A percentile compares a stretch with the other conserved stretches of the same genome.
These are phyloP conservation scores for Rhododendron mucronatum DNA, from an alignment of 148 eudicot genomes.

Conservation along the genomic window DNA sequence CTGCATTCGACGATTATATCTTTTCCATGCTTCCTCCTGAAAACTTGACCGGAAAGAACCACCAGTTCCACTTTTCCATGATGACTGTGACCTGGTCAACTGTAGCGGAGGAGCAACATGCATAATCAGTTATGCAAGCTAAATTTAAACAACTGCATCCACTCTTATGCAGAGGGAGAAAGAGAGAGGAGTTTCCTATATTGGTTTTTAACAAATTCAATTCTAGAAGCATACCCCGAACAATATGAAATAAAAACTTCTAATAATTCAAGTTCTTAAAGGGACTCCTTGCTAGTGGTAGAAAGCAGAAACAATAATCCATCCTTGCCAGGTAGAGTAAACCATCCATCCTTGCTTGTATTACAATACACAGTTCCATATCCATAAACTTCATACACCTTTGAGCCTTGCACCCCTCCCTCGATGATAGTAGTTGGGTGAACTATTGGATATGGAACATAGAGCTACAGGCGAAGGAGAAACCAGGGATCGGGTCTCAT, in stretches of 20 bases:
- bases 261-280: neutral
- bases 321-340: neutral
- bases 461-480: too few species aligned
- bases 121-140: constrained; percentile 11
- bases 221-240: neutral
- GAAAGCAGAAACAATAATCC: neutral
- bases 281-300: neutral
- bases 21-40: constrained; percentile 88
- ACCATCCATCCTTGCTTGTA: neutral
- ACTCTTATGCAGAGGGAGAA: neutral
- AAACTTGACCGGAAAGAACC: constrained; percentile 68
- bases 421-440: too few species aligned
- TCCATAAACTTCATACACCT: neutral
- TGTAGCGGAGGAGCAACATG: constrained; percentile 21
- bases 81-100: constrained; percentile 61
- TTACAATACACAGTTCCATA: neutral
- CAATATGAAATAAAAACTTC: neutral
- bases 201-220: neutral
- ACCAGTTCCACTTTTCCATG: constrained; percentile 43
- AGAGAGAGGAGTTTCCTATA: neutral
- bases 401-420: too few species aligned
- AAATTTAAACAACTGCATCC: neutral
- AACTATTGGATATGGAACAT: too few species aligned
- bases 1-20: constrained; percentile 80
- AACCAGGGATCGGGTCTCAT: too few species aligned